These are phyloP conservation scores for Hebeloma cylindrosporum DNA, from an alignment of 768 basidiomycete genomes.

Conservation along the genomic window DNA sequence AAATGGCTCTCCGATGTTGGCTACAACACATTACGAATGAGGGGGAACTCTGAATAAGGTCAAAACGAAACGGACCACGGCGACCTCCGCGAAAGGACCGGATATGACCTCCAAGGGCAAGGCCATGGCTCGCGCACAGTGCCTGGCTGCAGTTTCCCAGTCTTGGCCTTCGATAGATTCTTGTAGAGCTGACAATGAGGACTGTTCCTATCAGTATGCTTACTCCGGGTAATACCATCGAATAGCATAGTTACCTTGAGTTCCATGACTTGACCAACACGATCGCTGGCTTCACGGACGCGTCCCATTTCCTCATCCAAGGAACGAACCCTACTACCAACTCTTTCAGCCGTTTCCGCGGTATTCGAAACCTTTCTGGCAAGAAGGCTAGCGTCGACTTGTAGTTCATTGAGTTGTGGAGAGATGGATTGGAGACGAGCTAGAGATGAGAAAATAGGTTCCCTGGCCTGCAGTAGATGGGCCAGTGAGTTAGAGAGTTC, in stretches of 20 bases:
- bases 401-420: slow-evolving; percentile 63
- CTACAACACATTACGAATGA: slow-evolving; percentile 41
- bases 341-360: slow-evolving; percentile 78
- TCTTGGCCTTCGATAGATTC: slow-evolving; percentile 83
- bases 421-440: slow-evolving; percentile 57
- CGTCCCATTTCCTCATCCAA: slow-evolving; percentile 93
- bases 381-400: slow-evolving; percentile 55
- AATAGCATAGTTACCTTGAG: slow-evolving; percentile 67
- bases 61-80: slow-evolving; percentile 62
- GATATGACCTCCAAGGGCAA: slow-evolving; percentile 75
- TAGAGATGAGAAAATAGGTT: slow-evolving; percentile 64
- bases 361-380: slow-evolving; percentile 64
- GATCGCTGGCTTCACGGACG: slow-evolving; percentile 86
- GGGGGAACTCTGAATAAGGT: background rate
- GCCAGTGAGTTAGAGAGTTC: slow-evolving; percentile 74
- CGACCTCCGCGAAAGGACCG: slow-evolving; percentile 81
- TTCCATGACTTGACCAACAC: slow-evolving; percentile 91
- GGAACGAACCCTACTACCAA: slow-evolving; percentile 86
- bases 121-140: slow-evolving; percentile 89
- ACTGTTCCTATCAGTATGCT: slow-evolving; percentile 25
- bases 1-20: slow-evolving; percentile 87
- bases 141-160: slow-evolving; percentile 93
- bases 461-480: slow-evolving; percentile 64
- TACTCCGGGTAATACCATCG: background rate
- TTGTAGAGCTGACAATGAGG: slow-evolving; percentile 47